phyloP scores from a whole-genome alignment of 208 protist genomes.

The Trypanosomatidae sp. region DNA sequence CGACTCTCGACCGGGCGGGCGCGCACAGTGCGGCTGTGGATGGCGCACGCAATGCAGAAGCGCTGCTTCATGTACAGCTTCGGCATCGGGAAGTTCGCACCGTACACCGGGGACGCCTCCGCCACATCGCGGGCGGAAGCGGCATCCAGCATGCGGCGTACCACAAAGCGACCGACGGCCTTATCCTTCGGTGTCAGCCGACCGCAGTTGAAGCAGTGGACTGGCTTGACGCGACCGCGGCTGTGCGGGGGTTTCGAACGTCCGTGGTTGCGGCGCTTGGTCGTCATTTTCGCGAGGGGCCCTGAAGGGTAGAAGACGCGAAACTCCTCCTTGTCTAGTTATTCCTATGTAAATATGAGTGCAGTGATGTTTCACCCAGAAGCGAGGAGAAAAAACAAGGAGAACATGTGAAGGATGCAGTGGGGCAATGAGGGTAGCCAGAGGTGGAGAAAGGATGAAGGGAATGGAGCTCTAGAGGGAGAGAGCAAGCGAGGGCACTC shows the following conservation, averaged over 20 bases:
- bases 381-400: neutral
- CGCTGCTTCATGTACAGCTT: constrained; percentile 99
- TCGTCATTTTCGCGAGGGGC: constrained; percentile 67
- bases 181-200: constrained; percentile 96
- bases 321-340: neutral
- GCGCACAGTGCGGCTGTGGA: constrained; percentile 98
- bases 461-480: too few relatives aligned
- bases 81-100: constrained; percentile 94
- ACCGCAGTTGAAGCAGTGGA: constrained; percentile 95
- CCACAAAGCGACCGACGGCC: constrained; percentile 98
- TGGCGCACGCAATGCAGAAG: constrained; percentile 99
- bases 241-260: constrained; percentile 90
- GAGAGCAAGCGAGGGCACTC: neutral
- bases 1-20: constrained; percentile 76
- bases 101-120: constrained; percentile 94
- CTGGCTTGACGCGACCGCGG: constrained; percentile 88
- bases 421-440: neutral
- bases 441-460: neutral
- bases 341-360: neutral
- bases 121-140: constrained; percentile 97
- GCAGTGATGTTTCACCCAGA: neutral
- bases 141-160: constrained; percentile 98
- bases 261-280: constrained; percentile 94
- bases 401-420: neutral
- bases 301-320: neutral